Evolutionary conservation across 306 rosid species (phyloP).

Genomic region (Parietaria judaica): DNA sequence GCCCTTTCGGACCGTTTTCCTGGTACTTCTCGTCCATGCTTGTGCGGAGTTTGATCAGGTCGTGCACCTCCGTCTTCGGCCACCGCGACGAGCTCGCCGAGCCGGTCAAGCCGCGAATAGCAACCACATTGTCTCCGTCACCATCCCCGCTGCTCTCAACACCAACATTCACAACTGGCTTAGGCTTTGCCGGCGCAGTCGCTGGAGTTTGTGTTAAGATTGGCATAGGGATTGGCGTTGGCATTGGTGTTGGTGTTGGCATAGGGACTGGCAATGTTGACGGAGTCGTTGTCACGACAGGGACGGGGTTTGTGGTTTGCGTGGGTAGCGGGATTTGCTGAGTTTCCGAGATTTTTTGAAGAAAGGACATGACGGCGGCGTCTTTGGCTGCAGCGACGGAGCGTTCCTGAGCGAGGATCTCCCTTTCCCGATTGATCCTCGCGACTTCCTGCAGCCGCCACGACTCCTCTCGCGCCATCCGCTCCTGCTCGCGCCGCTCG

Average conservation of each 20-base stretch:
- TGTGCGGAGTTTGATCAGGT: conserved; percentile 55
- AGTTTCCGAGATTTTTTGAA: conserved; percentile 61
- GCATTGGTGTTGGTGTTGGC: conserved; percentile 7
- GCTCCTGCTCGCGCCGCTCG: conserved; percentile 62
- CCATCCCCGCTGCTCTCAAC: conserved; percentile 13
- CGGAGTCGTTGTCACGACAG: conserved; percentile 5
- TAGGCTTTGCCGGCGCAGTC: not conserved
- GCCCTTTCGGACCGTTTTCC: conserved; percentile 80
- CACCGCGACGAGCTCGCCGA: conserved; percentile 56
- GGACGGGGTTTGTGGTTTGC: not conserved
- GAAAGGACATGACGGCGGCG: conserved; percentile 58
- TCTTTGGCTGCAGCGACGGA: conserved; percentile 67
- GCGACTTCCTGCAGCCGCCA: conserved; percentile 80
- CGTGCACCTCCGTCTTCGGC: conserved; percentile 77
- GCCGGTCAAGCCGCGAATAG: not conserved
- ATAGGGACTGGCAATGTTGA: conserved; percentile 3
- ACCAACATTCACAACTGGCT: not conserved
- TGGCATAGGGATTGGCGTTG: not conserved
- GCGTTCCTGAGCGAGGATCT: conserved; percentile 66
- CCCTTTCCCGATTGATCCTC: conserved; percentile 53
- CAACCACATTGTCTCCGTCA: not conserved
- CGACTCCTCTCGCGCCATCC: conserved; percentile 55
- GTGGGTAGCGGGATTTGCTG: conserved; percentile 29
- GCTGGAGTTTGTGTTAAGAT: not conserved
- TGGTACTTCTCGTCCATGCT: conserved; percentile 58